Conservation (phyloP, 2,329 filamentous ascomycete species). For the Phaeosphaeriaceae sp. region DNA sequence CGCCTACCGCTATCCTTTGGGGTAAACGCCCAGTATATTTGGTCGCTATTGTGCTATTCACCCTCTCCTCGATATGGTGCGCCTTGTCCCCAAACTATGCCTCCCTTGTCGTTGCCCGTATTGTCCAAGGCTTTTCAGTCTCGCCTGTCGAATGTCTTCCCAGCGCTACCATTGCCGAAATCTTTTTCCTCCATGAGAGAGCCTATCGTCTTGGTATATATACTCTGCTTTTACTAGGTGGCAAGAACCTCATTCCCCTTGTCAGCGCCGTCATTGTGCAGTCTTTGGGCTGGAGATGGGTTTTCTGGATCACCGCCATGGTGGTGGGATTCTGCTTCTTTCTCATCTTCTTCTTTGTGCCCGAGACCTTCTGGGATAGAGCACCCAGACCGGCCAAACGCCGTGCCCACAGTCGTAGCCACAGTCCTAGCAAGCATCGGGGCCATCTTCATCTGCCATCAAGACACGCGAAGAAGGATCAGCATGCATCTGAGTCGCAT, state of each 20-base stretch:
- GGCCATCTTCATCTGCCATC: conserved; percentile 32
- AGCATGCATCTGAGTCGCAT: neutral
- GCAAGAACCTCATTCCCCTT: conserved; percentile 88
- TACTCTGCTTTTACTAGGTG: conserved; percentile 83
- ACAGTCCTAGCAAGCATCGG: conserved; percentile 38
- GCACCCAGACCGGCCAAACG: conserved; percentile 63
- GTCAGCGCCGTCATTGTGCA: conserved; percentile 86
- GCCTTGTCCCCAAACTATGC: conserved; percentile 80
- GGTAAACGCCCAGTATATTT: conserved; percentile 94
- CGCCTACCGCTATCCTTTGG: conserved; percentile 87
- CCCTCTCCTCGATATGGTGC: conserved; percentile 80
- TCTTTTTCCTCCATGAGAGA: conserved; percentile 93
- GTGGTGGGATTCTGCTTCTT: conserved; percentile 73
- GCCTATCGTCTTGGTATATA: conserved; percentile 94
- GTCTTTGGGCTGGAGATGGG: conserved; percentile 83
- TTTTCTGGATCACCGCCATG: conserved; percentile 87
- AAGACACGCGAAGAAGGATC: conserved; percentile 24
- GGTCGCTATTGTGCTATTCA: conserved; percentile 75
- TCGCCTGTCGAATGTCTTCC: conserved; percentile 92
- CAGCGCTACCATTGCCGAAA: conserved; percentile 92
- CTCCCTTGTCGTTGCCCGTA: conserved; percentile 79
- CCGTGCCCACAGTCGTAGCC: conserved; percentile 39
- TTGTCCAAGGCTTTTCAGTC: conserved; percentile 87
- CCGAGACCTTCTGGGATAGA: conserved; percentile 95
- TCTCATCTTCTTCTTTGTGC: conserved; percentile 86